These are phyloP conservation scores for Penicillium sclerotiorum DNA, from an alignment of 2,329 filamentous ascomycete species.

Conservation along the genomic window DNA sequence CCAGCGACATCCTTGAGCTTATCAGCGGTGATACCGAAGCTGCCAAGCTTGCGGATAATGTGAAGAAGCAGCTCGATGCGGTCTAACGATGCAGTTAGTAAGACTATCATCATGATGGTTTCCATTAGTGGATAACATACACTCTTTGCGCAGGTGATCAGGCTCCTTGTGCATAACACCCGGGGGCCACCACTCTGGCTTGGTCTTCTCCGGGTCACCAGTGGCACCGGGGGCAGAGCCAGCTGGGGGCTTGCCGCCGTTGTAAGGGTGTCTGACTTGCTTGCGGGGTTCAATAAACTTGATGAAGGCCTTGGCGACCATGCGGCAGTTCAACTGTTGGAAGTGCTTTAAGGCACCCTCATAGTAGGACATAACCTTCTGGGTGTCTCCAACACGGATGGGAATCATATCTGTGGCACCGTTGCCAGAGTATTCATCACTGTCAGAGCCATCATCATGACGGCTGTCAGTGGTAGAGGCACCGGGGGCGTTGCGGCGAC, in stretches of 20 bases:
- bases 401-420: slow-evolving; percentile 31
- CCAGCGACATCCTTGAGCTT: slow-evolving; percentile 44
- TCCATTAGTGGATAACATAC: slow-evolving; percentile 34
- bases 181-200: slow-evolving; percentile 49
- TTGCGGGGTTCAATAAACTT: slow-evolving; percentile 52
- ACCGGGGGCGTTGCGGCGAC: slow-evolving; percentile 28
- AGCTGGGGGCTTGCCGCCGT: slow-evolving; percentile 43
- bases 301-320: slow-evolving; percentile 51
- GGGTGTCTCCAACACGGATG: slow-evolving; percentile 42
- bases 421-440: slow-evolving; percentile 24
- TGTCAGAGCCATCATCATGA: slow-evolving; percentile 27
- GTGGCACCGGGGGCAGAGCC: slow-evolving; percentile 40
- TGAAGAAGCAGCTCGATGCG: slow-evolving; percentile 43
- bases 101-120: neutral
- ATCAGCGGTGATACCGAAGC: slow-evolving; percentile 39
- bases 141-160: slow-evolving; percentile 50
- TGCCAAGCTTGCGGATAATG: slow-evolving; percentile 43
- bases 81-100: slow-evolving; percentile 22
- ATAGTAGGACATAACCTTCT: slow-evolving; percentile 45
- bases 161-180: slow-evolving; percentile 53
- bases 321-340: slow-evolving; percentile 50
- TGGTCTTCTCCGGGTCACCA: slow-evolving; percentile 48
- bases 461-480: slow-evolving; percentile 20
- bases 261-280: slow-evolving; percentile 53
- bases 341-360: slow-evolving; percentile 44